Percentiles rank a stretch among this genome's conserved stretches.
These are phyloP conservation scores for Mycocentrospora acerina DNA, from an alignment of 2,329 filamentous ascomycete species.

Conservation along the genomic window DNA sequence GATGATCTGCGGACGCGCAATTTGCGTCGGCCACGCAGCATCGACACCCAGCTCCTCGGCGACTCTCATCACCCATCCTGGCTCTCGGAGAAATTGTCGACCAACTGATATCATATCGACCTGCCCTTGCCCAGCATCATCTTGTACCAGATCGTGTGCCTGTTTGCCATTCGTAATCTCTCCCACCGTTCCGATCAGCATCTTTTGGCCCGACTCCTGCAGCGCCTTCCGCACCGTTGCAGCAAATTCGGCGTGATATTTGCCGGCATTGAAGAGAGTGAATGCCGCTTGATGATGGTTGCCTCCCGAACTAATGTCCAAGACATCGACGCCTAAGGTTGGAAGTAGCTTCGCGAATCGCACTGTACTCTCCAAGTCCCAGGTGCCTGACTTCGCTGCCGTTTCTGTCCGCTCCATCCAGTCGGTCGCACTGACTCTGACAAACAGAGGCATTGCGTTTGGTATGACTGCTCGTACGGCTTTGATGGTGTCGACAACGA, in stretches of 20 bases:
- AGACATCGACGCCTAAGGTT: conserved; percentile 45
- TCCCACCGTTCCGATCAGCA: conserved; percentile 56
- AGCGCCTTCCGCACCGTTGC: conserved; percentile 47
- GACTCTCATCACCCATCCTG: conserved; percentile 56
- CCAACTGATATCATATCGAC: conserved; percentile 56
- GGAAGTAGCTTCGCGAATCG: conserved; percentile 45
- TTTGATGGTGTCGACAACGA: conserved; percentile 45
- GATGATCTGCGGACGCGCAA: no score
- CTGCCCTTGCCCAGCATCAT: conserved; percentile 34
- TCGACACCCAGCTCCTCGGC: conserved; percentile 53
- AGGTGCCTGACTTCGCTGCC: conserved; percentile 36
- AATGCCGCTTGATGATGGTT: conserved; percentile 48
- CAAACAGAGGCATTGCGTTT: conserved; percentile 36
- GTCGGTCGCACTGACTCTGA: conserved; percentile 40
- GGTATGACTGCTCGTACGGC: conserved; percentile 39
- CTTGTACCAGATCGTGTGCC: conserved; percentile 48
- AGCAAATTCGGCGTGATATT: conserved; percentile 55
- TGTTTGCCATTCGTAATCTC: conserved; percentile 57
- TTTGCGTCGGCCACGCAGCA: conserved; percentile 53
- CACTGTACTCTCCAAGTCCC: conserved; percentile 46
- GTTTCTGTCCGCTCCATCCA: conserved; percentile 39
- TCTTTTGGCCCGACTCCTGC: conserved; percentile 35
- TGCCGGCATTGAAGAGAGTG: conserved; percentile 42
- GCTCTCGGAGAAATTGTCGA: conserved; percentile 57
- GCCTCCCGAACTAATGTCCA: conserved; percentile 50